Evolutionary conservation across 208 protist genomes (phyloP).

Genomic region (Vickermania ingenoplastis): DNA sequence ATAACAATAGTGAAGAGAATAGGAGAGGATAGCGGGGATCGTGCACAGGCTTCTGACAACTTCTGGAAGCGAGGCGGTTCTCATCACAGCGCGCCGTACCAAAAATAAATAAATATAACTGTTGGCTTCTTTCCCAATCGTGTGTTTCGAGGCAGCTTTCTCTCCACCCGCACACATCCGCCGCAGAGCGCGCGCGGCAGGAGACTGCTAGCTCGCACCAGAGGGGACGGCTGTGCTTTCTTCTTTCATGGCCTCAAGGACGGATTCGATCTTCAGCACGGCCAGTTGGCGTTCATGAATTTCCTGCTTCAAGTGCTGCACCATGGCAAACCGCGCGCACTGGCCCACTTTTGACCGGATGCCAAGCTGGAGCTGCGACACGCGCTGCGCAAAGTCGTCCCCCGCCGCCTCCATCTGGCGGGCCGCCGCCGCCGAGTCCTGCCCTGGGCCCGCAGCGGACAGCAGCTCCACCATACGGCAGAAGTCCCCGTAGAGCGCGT

Average conservation of each 20-base stretch:
- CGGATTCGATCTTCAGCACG: conserved; percentile 35
- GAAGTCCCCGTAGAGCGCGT: conserved; percentile 23
- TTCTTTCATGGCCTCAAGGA: conserved; percentile 4
- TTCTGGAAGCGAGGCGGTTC: too few species aligned
- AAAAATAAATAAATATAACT: too few species aligned
- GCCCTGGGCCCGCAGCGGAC: conserved; percentile 1
- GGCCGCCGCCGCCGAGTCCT: not conserved
- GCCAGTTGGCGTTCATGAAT: conserved; percentile 23
- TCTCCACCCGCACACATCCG: too few species aligned
- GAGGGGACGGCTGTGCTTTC: too few species aligned
- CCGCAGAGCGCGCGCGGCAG: too few species aligned
- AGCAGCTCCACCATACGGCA: conserved; percentile 14
- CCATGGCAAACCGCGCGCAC: conserved; percentile 34
- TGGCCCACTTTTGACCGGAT: conserved; percentile 59
- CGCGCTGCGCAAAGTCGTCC: conserved; percentile 3
- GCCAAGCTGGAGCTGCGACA: conserved; percentile 38
- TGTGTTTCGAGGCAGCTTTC: too few species aligned
- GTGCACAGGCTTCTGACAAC: too few species aligned
- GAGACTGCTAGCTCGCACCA: too few species aligned
- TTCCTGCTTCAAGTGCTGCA: conserved; percentile 36
- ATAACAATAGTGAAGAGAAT: too few species aligned
- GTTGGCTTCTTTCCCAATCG: too few species aligned
- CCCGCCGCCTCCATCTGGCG: not conserved
- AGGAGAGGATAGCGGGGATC: too few species aligned
- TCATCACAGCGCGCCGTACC: too few species aligned